These are phyloP conservation scores for Phlebiopsis gigantea DNA, from an alignment of 768 basidiomycete genomes.

Conservation along the genomic window DNA sequence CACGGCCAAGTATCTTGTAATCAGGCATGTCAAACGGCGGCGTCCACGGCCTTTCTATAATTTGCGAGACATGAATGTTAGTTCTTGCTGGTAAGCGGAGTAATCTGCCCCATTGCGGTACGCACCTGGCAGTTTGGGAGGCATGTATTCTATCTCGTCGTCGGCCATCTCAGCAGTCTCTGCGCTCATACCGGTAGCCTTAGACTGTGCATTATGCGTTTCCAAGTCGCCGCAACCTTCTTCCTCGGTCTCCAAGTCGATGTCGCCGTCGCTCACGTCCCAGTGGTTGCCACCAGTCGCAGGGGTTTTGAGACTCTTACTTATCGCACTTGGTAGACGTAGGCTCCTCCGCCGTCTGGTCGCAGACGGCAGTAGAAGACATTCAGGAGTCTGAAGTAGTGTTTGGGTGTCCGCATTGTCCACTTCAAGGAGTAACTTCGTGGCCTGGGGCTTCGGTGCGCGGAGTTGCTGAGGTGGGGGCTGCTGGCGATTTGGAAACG, in stretches of 20 bases:
- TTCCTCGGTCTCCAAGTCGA: constrained; percentile 24
- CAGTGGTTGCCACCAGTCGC: constrained; percentile 61
- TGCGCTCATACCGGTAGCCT: constrained; percentile 12
- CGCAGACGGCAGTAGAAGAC: constrained; percentile 59
- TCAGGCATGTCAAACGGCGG: constrained; percentile 47
- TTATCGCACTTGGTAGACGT: constrained; percentile 47
- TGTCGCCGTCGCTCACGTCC: constrained; percentile 63
- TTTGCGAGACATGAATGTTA: background rate
- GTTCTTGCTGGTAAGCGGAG: background rate
- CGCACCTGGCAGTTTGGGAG: constrained; percentile 46
- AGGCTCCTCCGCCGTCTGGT: constrained; percentile 47
- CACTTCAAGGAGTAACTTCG: constrained; percentile 29
- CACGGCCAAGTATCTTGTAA: constrained; percentile 36
- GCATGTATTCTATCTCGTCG: constrained; percentile 52
- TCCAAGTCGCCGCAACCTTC: constrained; percentile 22
- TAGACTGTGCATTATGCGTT: constrained; percentile 15
- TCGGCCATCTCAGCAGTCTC: constrained; percentile 15
- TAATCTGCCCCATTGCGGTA: constrained; percentile 4
- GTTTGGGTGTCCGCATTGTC: constrained; percentile 15
- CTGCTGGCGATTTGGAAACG: constrained; percentile 58
- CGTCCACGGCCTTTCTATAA: constrained; percentile 36
- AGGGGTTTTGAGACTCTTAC: constrained; percentile 60
- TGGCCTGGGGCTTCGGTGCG: constrained; percentile 25
- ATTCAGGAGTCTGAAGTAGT: constrained; percentile 23
- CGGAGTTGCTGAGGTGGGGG: constrained; percentile 19